These are phyloP conservation scores for Aureobasidium sp. DNA, from an alignment of 2,329 filamentous ascomycete genomes.

Conservation along the genomic window DNA sequence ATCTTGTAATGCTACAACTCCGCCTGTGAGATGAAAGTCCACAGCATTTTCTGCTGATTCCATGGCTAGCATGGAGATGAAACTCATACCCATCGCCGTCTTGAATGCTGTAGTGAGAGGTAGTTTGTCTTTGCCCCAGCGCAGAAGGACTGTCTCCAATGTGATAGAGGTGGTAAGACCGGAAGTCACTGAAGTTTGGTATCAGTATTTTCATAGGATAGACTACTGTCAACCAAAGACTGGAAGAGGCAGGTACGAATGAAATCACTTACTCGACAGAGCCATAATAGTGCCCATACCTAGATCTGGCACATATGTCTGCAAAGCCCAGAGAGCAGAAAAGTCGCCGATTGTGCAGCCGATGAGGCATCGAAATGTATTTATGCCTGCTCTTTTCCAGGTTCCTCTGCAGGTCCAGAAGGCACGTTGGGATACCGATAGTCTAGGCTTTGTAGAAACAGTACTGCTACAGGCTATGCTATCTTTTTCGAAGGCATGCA, in stretches of 20 bases:
- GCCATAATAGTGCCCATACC: conserved; percentile 1
- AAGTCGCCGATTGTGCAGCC: not conserved
- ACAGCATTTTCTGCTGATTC: not conserved
- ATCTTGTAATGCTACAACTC: not conserved
- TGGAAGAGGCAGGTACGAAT: not conserved
- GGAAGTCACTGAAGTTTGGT: not conserved
- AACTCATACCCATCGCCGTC: conserved; percentile 5
- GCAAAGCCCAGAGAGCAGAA: not conserved
- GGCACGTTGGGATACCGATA: not conserved
- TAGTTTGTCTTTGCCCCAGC: not conserved
- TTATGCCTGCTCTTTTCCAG: not conserved
- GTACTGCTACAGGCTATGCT: not conserved
- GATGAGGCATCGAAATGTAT: not conserved
- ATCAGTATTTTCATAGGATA: not conserved
- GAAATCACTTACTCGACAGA: not conserved
- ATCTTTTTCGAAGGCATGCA: too few species aligned
- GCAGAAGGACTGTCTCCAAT: not conserved
- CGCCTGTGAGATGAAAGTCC: not conserved
- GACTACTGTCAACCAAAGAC: not conserved
- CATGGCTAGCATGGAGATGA: conserved; percentile 6
- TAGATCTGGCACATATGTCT: not conserved
- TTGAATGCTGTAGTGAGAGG: not conserved
- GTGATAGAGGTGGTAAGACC: not conserved
- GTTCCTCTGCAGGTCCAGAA: not conserved
- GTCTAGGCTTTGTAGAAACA: not conserved